Conservation (phyloP, 495 filamentous ascomycete species). For the Hypoxylon fuscum region DNA sequence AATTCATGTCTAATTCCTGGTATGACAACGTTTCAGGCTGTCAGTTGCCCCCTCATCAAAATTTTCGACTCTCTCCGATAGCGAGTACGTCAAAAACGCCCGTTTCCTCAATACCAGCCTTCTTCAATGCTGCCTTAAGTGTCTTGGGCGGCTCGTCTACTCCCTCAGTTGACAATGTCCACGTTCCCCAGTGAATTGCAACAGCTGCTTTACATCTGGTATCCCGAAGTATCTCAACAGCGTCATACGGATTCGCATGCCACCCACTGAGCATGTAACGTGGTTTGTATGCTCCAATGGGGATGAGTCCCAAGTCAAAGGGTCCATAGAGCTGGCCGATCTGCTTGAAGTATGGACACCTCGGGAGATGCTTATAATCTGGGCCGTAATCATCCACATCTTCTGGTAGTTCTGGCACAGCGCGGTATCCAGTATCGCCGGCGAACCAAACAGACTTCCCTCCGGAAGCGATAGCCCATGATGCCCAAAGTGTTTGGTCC, state of each 20-base stretch:
- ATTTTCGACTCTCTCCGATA: slow-evolving; percentile 86
- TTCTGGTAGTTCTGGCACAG: slow-evolving; percentile 69
- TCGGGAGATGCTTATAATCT: slow-evolving; percentile 70
- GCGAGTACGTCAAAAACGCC: slow-evolving; percentile 87
- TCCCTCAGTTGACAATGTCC: slow-evolving; percentile 86
- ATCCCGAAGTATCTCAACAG: slow-evolving; percentile 87
- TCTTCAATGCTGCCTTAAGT: slow-evolving; percentile 75
- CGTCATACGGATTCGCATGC: slow-evolving; percentile 88
- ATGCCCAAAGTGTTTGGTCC: slow-evolving; percentile 80
- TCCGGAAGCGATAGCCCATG: slow-evolving; percentile 81
- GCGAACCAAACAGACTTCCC: slow-evolving; percentile 75
- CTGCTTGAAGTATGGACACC: slow-evolving; percentile 85
- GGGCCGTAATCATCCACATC: slow-evolving; percentile 75
- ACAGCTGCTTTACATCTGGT: slow-evolving; percentile 82
- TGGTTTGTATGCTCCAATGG: slow-evolving; percentile 89
- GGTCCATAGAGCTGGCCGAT: slow-evolving; percentile 82
- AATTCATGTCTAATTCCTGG: too few species aligned
- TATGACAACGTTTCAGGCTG: too few species aligned
- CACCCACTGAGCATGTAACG: slow-evolving; percentile 76
- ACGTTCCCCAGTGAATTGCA: slow-evolving; percentile 93
- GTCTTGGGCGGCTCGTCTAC: slow-evolving; percentile 82
- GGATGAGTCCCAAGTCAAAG: slow-evolving; percentile 91
- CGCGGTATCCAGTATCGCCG: slow-evolving; percentile 80
- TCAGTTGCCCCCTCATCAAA: slow-evolving; percentile 44
- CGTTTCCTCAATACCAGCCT: slow-evolving; percentile 70